phyloP scores from a whole-genome alignment of 805 yeast genomes.

The Monosporozyma yasuniensis region DNA sequence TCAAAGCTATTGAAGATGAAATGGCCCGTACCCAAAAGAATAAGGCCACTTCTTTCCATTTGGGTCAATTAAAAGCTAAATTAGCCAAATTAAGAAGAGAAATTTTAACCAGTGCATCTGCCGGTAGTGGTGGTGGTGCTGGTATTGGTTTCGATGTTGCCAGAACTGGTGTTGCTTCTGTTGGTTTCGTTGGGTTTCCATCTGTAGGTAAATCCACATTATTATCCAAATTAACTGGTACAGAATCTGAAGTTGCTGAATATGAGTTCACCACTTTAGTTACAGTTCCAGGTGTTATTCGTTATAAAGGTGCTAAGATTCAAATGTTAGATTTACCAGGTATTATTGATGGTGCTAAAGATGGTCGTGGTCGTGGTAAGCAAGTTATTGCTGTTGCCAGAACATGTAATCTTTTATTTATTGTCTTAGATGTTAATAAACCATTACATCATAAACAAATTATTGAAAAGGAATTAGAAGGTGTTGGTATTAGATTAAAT shows the following conservation, averaged over 20 bases:
- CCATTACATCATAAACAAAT: slow-evolving; percentile 91
- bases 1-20: slow-evolving; percentile 88
- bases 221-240: slow-evolving; percentile 82
- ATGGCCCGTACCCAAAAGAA: slow-evolving; percentile 97
- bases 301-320: slow-evolving; percentile 93
- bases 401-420: slow-evolving; percentile 86
- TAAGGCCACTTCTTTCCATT: slow-evolving; percentile 93
- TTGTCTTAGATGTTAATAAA: slow-evolving; percentile 91
- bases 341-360: slow-evolving; percentile 84
- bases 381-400: slow-evolving; percentile 99
- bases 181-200: slow-evolving; percentile 97
- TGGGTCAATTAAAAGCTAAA: slow-evolving; percentile 96
- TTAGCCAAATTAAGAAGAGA: slow-evolving; percentile 92
- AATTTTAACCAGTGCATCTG: slow-evolving; percentile 58
- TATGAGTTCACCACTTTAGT: slow-evolving; percentile 96
- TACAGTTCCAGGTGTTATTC: slow-evolving; percentile 94
- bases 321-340: slow-evolving; percentile 94
- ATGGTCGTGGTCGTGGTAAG: slow-evolving; percentile 86
- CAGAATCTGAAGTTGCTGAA: slow-evolving; percentile 95
- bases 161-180: slow-evolving; percentile 96
- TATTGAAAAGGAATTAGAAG: slow-evolving; percentile 92
- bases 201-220: slow-evolving; percentile 84
- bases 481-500: slow-evolving; percentile 92
- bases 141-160: slow-evolving; percentile 97
- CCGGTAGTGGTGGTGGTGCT: slow-evolving; percentile 80